These are phyloP conservation scores for Fagus crenata DNA, from an alignment of 306 rosid genomes.

Conservation along the genomic window DNA sequence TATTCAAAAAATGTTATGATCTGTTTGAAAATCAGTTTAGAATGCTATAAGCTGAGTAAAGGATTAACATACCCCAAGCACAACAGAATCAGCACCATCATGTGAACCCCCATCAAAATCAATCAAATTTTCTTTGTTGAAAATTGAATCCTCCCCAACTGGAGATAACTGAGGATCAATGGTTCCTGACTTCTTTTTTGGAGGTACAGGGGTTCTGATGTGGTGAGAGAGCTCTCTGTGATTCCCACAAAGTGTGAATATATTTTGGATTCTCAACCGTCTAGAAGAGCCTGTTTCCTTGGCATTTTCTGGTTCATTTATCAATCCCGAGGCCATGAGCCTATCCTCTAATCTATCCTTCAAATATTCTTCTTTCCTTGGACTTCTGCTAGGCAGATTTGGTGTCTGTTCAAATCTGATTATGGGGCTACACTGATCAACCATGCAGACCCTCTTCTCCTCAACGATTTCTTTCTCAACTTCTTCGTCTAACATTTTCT, in stretches of 20 bases:
- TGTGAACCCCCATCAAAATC: not conserved
- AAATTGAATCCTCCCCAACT: constrained; percentile 38
- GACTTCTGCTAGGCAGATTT: constrained; percentile 32
- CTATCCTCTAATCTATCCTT: constrained; percentile 47
- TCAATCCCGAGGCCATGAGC: constrained; percentile 25
- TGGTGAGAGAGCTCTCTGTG: constrained; percentile 79
- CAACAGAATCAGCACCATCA: constrained; percentile 10
- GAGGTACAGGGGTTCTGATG: constrained; percentile 43
- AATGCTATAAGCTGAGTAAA: not conserved
- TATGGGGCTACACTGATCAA: constrained; percentile 38
- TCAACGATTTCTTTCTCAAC: constrained; percentile 85
- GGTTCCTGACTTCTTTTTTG: constrained; percentile 37
- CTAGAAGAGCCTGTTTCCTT: constrained; percentile 50
- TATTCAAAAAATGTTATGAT: not conserved
- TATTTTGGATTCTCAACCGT: constrained; percentile 67
- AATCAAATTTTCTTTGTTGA: constrained; percentile 45
- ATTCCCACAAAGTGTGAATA: constrained; percentile 93
- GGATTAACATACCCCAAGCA: constrained; percentile 5
- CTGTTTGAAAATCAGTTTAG: not conserved
- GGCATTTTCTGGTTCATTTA: constrained; percentile 18
- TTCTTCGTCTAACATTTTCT: constrained; percentile 57
- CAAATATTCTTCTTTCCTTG: constrained; percentile 38
- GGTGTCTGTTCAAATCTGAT: constrained; percentile 27
- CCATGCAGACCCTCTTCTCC: constrained; percentile 72
- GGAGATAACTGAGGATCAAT: constrained; percentile 36